Base-by-base conservation (phyloP, 176 grass and related monocot genomes). In the Elymus sibiricus region DNA sequence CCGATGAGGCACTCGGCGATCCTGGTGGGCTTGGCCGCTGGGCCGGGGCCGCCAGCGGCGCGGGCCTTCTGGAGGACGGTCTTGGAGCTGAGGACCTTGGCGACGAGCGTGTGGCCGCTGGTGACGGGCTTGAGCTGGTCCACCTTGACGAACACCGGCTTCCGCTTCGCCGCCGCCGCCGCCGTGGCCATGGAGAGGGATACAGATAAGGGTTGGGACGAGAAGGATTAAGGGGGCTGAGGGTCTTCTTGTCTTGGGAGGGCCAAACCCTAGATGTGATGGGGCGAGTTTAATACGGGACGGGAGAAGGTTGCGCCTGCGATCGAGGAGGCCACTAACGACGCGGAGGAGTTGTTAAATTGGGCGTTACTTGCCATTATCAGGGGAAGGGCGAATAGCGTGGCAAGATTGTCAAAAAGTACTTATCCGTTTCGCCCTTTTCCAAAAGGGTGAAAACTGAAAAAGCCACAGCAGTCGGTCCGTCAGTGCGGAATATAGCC, bases 1-100 rank as follows among this genome's bases (percentile, higher is more conserved):
- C 94, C 94, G 76, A 97, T 84, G 40, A 97, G 79, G 92, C 94
- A 97, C 88, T 97, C 92, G 32, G 90, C 85, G 79, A 97, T 92
- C 85, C 79, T 90, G 11, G 90, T 90, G 19, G 87, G 82, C 27
- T 88, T 78, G 6, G 79, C 77, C 32, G 61, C 88, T 1, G 88
- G 77, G 43, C 69, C 77, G 11, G 76, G 59, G 69, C 80, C 87
- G 10, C 87, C 84, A 53, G 32, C 74, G 44, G 76, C 79, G 29
- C 85, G 89, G 61, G 85, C 94, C 81, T 94, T 97, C 75, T 94
- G 78, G 24, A 92, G 78, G 64, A 97, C 91, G 16, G 90, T 88
- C 63, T 88, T 92, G 76, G 94, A 80, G 62, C 83, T 86, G 70
- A 97, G 55, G 24, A 97, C 94, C 88, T 92, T 94, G 35, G 90